These are phyloP conservation scores for Trichocladium antarcticum DNA, from an alignment of 495 filamentous ascomycete species.

Conservation along the genomic window DNA sequence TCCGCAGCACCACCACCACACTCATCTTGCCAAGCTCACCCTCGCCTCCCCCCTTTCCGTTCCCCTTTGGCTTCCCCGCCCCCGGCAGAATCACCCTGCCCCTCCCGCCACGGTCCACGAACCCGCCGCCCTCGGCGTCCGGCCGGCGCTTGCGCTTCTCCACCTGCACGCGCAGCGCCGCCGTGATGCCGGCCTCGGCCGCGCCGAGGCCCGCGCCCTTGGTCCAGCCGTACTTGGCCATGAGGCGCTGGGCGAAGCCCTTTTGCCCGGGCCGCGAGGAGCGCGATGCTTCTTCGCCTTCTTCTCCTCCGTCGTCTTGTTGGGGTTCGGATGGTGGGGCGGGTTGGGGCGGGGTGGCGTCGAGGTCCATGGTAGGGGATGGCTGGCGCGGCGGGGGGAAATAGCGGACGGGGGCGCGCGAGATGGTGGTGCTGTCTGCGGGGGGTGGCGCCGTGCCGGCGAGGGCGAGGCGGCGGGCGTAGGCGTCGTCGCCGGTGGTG, in stretches of 20 bases:
- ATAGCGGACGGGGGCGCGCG: constrained; percentile 80
- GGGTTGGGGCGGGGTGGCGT: constrained; percentile 20
- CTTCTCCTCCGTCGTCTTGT: not conserved
- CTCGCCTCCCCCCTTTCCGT: constrained; percentile 16
- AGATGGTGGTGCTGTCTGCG: constrained; percentile 47
- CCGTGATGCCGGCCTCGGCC: constrained; percentile 64
- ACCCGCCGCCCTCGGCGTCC: constrained; percentile 71
- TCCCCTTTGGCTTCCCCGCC: not conserved
- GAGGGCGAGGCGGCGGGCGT: constrained; percentile 50
- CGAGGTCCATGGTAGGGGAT: constrained; percentile 45
- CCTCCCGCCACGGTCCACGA: constrained; percentile 52
- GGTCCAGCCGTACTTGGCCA: constrained; percentile 88
- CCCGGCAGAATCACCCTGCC: constrained; percentile 74
- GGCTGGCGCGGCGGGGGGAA: constrained; percentile 43
- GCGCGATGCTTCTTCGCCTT: constrained; percentile 19
- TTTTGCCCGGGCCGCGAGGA: constrained; percentile 62
- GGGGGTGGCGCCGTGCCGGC: constrained; percentile 29
- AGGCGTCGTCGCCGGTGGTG: constrained; percentile 60
- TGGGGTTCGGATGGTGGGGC: not conserved
- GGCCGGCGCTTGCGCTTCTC: constrained; percentile 71
- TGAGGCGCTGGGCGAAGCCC: constrained; percentile 69
- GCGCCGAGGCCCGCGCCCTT: constrained; percentile 81
- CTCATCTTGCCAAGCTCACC: constrained; percentile 62
- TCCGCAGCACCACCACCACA: constrained; percentile 63
- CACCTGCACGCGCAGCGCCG: constrained; percentile 68